Conservation (phyloP, 2,329 filamentous ascomycete genomes). For the Graphilbum sp. region DNA sequence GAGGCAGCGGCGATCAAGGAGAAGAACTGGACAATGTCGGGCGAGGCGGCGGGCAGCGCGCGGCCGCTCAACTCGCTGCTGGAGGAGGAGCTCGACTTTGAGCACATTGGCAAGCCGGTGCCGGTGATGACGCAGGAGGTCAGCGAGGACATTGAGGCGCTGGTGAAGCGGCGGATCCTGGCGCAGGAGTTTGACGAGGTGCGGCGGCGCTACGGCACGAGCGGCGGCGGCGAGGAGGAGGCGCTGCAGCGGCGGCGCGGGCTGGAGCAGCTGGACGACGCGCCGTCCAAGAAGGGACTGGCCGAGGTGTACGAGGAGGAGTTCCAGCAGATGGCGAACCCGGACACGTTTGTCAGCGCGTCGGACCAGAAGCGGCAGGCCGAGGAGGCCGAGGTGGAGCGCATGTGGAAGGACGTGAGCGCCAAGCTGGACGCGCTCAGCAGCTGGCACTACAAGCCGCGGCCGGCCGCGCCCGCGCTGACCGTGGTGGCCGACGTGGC, state of each 20-base stretch:
- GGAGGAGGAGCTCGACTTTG: conserved; percentile 90
- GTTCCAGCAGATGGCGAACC: conserved; percentile 62
- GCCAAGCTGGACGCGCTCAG: conserved; percentile 74
- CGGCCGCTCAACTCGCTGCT: conserved; percentile 83
- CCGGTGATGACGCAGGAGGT: conserved; percentile 86
- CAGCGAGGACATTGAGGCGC: conserved; percentile 77
- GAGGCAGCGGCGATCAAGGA: conserved; percentile 82
- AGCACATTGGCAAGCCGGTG: conserved; percentile 85
- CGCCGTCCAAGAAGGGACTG: conserved; percentile 71
- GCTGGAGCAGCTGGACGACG: conserved; percentile 68
- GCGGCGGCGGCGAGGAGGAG: conserved; percentile 32
- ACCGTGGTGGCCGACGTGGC: conserved; percentile 82
- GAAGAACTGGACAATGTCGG: conserved; percentile 76
- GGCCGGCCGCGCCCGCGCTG: conserved; percentile 62
- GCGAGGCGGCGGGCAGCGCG: conserved; percentile 70
- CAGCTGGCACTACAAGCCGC: conserved; percentile 92
- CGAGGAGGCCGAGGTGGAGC: conserved; percentile 69
- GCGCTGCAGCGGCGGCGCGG: conserved; percentile 44
- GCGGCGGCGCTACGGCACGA: conserved; percentile 53
- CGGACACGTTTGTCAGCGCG: conserved; percentile 62
- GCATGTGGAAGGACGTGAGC: conserved; percentile 67
- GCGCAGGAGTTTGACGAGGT: conserved; percentile 88
- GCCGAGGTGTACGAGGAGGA: conserved; percentile 93
- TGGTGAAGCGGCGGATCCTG: conserved; percentile 87
- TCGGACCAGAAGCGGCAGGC: conserved; percentile 68